Conservation (phyloP, 208 protist species). For the Jaenimonas drosophilae region DNA sequence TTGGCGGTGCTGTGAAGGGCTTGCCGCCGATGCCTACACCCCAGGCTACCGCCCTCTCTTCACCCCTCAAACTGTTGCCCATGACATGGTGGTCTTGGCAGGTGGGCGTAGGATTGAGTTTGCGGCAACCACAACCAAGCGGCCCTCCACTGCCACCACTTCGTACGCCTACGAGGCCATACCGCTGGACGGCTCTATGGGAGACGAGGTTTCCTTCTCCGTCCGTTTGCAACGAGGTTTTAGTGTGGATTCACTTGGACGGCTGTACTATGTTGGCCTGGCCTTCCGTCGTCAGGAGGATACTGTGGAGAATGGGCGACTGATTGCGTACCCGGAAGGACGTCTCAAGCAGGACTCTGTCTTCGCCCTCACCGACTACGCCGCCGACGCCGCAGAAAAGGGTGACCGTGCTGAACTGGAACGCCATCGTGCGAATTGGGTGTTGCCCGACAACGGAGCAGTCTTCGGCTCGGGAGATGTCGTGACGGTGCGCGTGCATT, state of each 20-base stretch:
- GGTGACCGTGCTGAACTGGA: constrained; percentile 25
- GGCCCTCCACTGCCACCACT: constrained; percentile 9
- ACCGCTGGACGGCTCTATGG: constrained; percentile 36
- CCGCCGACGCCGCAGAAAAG: constrained; percentile 18
- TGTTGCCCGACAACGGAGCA: constrained; percentile 43
- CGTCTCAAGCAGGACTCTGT: constrained; percentile 22
- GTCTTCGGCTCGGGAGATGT: constrained; percentile 82
- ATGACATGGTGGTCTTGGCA: constrained; percentile 14
- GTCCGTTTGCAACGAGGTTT: constrained; percentile 51
- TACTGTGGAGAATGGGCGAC: not conserved
- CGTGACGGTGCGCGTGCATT: constrained; percentile 68
- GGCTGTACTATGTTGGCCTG: constrained; percentile 70
- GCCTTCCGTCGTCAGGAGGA: constrained; percentile 17
- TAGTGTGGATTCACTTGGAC: constrained; percentile 50
- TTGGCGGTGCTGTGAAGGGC: constrained; percentile 23
- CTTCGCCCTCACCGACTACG: constrained; percentile 65
- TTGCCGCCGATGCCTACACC: constrained; percentile 9
- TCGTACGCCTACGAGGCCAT: constrained; percentile 53
- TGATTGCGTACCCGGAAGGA: constrained; percentile 34
- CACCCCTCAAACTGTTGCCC: constrained; percentile 7
- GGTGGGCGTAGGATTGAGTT: constrained; percentile 29
- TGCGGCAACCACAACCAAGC: not conserved
- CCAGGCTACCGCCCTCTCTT: constrained; percentile 21
- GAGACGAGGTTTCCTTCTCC: constrained; percentile 60
- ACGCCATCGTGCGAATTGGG: constrained; percentile 46